These are phyloP conservation scores for Populus hybrid DNA, from an alignment of 441 rosid species.

Conservation along the genomic window DNA sequence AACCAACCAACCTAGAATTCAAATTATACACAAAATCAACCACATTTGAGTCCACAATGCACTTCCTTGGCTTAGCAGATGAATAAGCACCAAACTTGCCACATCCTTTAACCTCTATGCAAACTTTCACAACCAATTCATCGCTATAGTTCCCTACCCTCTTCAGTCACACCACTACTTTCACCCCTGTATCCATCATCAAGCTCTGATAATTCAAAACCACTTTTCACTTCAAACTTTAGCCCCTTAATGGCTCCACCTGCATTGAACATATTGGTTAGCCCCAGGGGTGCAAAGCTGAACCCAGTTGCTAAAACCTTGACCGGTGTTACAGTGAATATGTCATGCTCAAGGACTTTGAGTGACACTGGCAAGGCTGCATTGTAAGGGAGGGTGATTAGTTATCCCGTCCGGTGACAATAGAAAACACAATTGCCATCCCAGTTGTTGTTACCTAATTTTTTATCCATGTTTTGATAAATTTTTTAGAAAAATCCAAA, in stretches of 20 bases:
- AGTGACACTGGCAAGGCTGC: slow-evolving; percentile 70
- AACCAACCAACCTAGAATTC: slow-evolving; percentile 45
- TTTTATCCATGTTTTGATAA: neutral
- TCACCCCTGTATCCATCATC: slow-evolving; percentile 19
- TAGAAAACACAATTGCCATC: slow-evolving; percentile 59
- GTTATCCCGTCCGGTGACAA: slow-evolving; percentile 47
- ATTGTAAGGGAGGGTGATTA: slow-evolving; percentile 52
- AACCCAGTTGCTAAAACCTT: slow-evolving; percentile 46
- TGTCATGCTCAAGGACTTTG: slow-evolving; percentile 58
- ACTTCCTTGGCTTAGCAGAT: slow-evolving; percentile 64
- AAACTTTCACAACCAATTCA: slow-evolving; percentile 47
- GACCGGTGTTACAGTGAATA: slow-evolving; percentile 61
- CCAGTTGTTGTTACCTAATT: slow-evolving; percentile 30
- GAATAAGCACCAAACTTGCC: slow-evolving; percentile 80
- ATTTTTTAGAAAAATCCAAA: neutral
- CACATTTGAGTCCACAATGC: slow-evolving; percentile 49
- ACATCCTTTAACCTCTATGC: slow-evolving; percentile 69
- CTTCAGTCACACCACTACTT: slow-evolving; percentile 10
- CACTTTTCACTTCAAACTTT: slow-evolving; percentile 37
- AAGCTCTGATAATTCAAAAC: slow-evolving; percentile 19
- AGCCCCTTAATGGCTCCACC: slow-evolving; percentile 79
- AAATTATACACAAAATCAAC: slow-evolving; percentile 50
- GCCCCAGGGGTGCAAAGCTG: slow-evolving; percentile 77
- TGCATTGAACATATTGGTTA: slow-evolving; percentile 72
- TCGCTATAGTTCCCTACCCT: slow-evolving; percentile 26